Percentiles rank a stretch among this genome's conserved stretches.
These are phyloP conservation scores for Lasiosphaeria hispida DNA, from an alignment of 495 filamentous ascomycete species.

Conservation along the genomic window DNA sequence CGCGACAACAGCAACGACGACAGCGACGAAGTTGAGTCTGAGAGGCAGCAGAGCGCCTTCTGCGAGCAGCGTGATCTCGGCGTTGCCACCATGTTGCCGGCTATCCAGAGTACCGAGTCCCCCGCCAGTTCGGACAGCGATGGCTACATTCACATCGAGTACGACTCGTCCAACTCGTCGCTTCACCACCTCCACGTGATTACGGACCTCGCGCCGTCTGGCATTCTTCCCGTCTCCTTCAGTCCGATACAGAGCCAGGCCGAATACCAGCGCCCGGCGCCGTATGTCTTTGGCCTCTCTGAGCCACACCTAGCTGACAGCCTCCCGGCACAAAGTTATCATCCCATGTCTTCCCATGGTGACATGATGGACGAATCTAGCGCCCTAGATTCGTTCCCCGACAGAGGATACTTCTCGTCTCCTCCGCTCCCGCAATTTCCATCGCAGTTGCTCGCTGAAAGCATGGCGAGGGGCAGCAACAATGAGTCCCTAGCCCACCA, in stretches of 20 bases:
- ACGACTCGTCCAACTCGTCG: conserved; percentile 11
- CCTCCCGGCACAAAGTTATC: conserved; percentile 5
- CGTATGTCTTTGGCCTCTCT: conserved; percentile 17
- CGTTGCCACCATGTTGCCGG: not conserved
- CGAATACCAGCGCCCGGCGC: conserved; percentile 16
- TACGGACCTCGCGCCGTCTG: conserved; percentile 1
- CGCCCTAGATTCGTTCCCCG: conserved; percentile 19
- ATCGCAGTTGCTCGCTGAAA: conserved; percentile 22
- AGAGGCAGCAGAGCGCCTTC: conserved; percentile 10
- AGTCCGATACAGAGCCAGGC: conserved; percentile 6
- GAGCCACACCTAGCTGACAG: conserved; percentile 1
- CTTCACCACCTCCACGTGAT: not conserved
- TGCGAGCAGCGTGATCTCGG: conserved; percentile 1
- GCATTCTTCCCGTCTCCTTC: conserved; percentile 13
- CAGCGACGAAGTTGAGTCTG: conserved; percentile 13
- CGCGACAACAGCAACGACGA: conserved; percentile 25
- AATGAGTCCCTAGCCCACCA: conserved; percentile 16
- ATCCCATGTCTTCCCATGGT: conserved; percentile 9
- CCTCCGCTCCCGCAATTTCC: conserved; percentile 22
- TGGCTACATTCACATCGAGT: conserved; percentile 17
- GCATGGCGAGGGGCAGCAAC: not conserved
- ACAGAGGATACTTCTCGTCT: conserved; percentile 23
- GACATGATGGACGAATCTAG: conserved; percentile 14
- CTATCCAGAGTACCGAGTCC: conserved; percentile 3
- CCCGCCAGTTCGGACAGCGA: conserved; percentile 22